phyloP scores from a whole-genome alignment of 1,284 basidiomycete species.

The Ceratobasidium sp. region DNA sequence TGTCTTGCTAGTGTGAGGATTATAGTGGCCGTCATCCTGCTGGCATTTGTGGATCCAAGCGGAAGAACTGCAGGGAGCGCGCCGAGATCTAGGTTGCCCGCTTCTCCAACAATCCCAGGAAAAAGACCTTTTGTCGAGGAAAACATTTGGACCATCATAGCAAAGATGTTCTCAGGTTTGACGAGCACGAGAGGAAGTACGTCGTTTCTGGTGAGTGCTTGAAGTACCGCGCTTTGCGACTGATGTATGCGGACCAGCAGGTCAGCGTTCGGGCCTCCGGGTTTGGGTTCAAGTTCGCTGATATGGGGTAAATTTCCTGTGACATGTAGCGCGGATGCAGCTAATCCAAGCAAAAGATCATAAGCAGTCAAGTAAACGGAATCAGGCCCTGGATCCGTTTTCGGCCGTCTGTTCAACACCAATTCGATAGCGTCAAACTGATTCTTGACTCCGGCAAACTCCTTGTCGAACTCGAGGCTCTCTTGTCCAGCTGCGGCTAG shows the following conservation, averaged over 20 bases:
- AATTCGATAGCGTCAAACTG: constrained; percentile 54
- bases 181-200: constrained; percentile 58
- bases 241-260: constrained; percentile 28
- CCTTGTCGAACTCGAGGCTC: constrained; percentile 8
- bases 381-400: neutral
- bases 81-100: constrained; percentile 30
- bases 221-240: constrained; percentile 3
- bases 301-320: constrained; percentile 37
- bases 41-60: constrained; percentile 48
- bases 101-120: constrained; percentile 51
- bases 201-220: constrained; percentile 13
- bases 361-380: constrained; percentile 10
- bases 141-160: constrained; percentile 54
- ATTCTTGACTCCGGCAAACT: constrained; percentile 47
- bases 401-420: constrained; percentile 42
- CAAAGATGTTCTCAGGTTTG: constrained; percentile 56
- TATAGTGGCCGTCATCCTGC: constrained; percentile 60
- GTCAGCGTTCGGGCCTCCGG: neutral
- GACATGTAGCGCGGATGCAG: constrained; percentile 27
- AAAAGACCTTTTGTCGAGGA: constrained; percentile 53
- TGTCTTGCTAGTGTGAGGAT: constrained; percentile 64
- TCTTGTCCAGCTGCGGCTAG: constrained; percentile 41
- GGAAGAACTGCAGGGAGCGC: constrained; percentile 32
- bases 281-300: constrained; percentile 5
- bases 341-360: constrained; percentile 33